Base-by-base conservation (phyloP, 164 flowering plant genomes). In the Tetrastigma voinierianum region DNA sequence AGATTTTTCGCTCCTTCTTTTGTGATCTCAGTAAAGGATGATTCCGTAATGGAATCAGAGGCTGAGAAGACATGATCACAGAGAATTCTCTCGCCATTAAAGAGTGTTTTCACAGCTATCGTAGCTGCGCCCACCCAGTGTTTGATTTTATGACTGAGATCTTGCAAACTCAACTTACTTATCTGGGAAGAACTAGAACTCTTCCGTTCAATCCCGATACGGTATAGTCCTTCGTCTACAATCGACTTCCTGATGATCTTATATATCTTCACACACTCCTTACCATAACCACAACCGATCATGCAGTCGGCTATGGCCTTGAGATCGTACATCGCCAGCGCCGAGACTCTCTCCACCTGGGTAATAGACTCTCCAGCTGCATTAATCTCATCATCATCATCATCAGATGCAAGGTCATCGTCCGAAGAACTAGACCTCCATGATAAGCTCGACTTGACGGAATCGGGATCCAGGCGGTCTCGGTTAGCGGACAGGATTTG, bases 51-150 rank as follows among this genome's bases (percentile, higher is more conserved):
- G 9, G 68, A 60, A 5, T 71, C 69, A 1, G 83, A 80, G 1
- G 82, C 61, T 6, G 80, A 64, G 64, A 82, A 76, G 3, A 82
- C 77, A 51, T 66, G 70, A 55, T 82, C 86, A n/a, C 77, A 76
- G 69, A 78, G 70, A 25, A 63, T 40, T 62, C 70, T 77, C 23
- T 82, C 86, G 7, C 76, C 68, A 13, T 10, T 16, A 16, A 80
- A 74, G 19, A 80, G 56, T 2, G 67, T 58, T 32, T 40, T 78
- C 57, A 77, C 72, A 4, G 71, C 80, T 6, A 67, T 53, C 66
- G 59, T 73, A 3, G 62, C 70, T 12, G 80, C 73, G 0, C 17
- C 23, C 51, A 73, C 21, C 85, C 85, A 82, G 13, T 43, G 48
- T 23, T 57, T 71, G 59, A 73, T 68, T 61, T 43, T 54, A 12